Conservation (phyloP, 1,139 yeast genomes). For the Taiozyma sp. region DNA sequence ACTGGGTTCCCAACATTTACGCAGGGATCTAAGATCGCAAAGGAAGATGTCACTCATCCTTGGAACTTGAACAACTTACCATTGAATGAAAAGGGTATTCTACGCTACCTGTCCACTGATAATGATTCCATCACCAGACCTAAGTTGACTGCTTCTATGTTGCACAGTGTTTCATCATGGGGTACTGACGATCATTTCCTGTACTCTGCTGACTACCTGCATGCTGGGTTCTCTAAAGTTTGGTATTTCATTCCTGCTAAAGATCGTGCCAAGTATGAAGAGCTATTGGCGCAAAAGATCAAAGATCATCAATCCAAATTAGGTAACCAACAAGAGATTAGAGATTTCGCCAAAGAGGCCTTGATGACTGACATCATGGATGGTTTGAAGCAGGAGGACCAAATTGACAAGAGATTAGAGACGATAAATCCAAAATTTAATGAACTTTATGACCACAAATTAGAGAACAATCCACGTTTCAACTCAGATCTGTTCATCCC, state of each 20-base stretch:
- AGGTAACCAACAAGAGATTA: constrained; percentile 7
- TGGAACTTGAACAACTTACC: constrained; percentile 77
- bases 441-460: constrained; percentile 14
- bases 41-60: constrained; percentile 38
- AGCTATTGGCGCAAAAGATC: constrained; percentile 29
- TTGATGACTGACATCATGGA: constrained; percentile 20
- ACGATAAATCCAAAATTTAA: constrained; percentile 12
- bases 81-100: constrained; percentile 47
- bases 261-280: constrained; percentile 60
- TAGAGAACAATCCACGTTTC: constrained; percentile 1
- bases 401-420: constrained; percentile 12
- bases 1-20: constrained; percentile 42
- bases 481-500: constrained; percentile 32
- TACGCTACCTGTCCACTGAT: constrained; percentile 36
- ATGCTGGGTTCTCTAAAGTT: constrained; percentile 63
- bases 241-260: constrained; percentile 82
- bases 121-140: constrained; percentile 43
- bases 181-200: constrained; percentile 71
- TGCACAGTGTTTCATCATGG: constrained; percentile 73
- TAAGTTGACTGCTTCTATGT: constrained; percentile 56
- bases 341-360: constrained; percentile 20
- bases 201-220: constrained; percentile 62
- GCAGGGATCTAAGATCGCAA: constrained; percentile 2
- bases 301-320: constrained; percentile 9
- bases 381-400: constrained; percentile 12